A percentile compares a stretch with the other conserved stretches of the same genome.
These are phyloP conservation scores for Gonapodya sp. DNA, from an alignment of 192 early-diverging fungal genomes.

Conservation along the genomic window DNA sequence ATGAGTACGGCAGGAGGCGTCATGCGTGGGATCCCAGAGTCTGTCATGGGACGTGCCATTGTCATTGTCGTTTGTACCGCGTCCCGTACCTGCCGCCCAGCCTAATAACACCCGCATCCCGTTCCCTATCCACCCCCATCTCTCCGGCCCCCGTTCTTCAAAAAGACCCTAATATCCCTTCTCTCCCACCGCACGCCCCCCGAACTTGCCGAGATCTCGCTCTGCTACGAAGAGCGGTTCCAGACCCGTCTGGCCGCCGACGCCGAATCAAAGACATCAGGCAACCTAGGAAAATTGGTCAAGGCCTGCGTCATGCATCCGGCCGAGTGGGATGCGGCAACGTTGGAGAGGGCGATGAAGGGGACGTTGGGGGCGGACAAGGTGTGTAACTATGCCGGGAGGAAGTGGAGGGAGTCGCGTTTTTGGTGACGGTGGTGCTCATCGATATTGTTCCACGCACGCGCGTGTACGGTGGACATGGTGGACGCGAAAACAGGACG, in stretches of 20 bases:
- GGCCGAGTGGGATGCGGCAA: neutral
- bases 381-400: no score
- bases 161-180: neutral
- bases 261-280: neutral
- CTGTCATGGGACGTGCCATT: neutral
- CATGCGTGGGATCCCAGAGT: neutral
- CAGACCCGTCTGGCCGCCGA: neutral
- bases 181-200: neutral
- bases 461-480: no score
- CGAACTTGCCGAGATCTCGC: neutral
- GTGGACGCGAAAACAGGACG: no score
- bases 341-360: neutral
- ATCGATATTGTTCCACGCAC: no score
- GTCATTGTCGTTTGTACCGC: neutral
- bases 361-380: neutral
- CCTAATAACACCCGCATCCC: neutral
- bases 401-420: no score
- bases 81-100: neutral
- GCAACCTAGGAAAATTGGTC: neutral
- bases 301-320: neutral
- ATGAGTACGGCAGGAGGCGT: neutral
- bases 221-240: neutral
- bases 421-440: no score
- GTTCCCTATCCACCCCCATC: no score
- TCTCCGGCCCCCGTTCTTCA: no score